Conservation (phyloP, 2,329 filamentous ascomycete genomes). For the Neoscytalidium dimidiatum region DNA sequence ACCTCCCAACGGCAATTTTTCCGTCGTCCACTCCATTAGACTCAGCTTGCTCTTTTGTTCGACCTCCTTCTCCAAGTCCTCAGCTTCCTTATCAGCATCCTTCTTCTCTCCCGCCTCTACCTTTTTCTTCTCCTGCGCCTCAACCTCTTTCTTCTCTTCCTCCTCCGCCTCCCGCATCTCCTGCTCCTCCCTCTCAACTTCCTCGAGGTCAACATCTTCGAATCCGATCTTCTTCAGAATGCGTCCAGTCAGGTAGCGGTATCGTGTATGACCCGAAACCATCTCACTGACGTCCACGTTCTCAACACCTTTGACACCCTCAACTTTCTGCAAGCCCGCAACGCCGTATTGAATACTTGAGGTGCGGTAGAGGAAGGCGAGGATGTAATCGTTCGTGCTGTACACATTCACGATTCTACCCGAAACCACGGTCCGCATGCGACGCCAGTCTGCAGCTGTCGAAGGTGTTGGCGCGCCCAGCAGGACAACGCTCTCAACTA, state of each 20-base stretch:
- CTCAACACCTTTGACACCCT: slow-evolving; percentile 67
- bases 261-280: slow-evolving; percentile 53
- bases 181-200: slow-evolving; percentile 48
- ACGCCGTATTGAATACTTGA: slow-evolving; percentile 81
- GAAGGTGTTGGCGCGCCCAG: slow-evolving; percentile 81
- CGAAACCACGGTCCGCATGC: slow-evolving; percentile 74
- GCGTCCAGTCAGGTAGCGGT: slow-evolving; percentile 52
- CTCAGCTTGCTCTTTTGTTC: slow-evolving; percentile 9
- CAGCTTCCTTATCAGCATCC: slow-evolving; percentile 11
- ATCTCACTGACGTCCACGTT: slow-evolving; percentile 57
- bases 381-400: slow-evolving; percentile 82
- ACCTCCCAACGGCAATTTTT: slow-evolving; percentile 12
- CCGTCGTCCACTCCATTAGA: slow-evolving; percentile 12
- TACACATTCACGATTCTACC: slow-evolving; percentile 87
- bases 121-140: slow-evolving; percentile 40
- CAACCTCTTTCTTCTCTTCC: slow-evolving; percentile 47
- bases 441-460: slow-evolving; percentile 70
- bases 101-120: slow-evolving; percentile 36
- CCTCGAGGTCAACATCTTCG: slow-evolving; percentile 52
- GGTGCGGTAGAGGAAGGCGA: slow-evolving; percentile 84
- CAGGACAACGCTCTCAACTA: slow-evolving; percentile 80
- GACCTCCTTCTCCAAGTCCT: slow-evolving; percentile 13
- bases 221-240: slow-evolving; percentile 56
- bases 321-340: slow-evolving; percentile 76
- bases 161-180: slow-evolving; percentile 39